These are phyloP conservation scores for Penicillium sp. DNA, from an alignment of 2,329 filamentous ascomycete genomes.

Conservation along the genomic window DNA sequence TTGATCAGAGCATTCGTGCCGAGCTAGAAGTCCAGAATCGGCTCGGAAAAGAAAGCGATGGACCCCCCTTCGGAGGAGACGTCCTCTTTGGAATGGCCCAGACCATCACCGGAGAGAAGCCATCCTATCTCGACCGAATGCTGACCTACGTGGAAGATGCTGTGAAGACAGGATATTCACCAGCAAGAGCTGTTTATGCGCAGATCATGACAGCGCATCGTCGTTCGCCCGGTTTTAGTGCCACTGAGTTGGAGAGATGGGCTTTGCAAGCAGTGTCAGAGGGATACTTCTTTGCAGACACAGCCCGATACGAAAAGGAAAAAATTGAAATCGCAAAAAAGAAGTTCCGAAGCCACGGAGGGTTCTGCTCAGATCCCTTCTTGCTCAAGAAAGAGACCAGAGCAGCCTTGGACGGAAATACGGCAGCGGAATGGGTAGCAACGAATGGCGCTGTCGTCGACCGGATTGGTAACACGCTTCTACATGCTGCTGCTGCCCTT, in stretches of 20 bases:
- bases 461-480: constrained; percentile 20
- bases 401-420: constrained; percentile 4
- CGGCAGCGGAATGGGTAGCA: constrained; percentile 7
- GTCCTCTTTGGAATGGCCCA: constrained; percentile 24
- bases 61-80: constrained; percentile 15
- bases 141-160: constrained; percentile 19
- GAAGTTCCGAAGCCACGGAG: constrained; percentile 18
- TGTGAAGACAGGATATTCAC: constrained; percentile 17
- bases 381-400: constrained; percentile 15
- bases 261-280: constrained; percentile 20
- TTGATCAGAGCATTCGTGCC: constrained; percentile 17
- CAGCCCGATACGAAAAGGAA: constrained; percentile 1
- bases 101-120: constrained; percentile 20
- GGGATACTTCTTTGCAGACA: constrained; percentile 18
- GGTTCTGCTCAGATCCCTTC: constrained; percentile 22
- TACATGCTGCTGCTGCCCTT: constrained; percentile 22
- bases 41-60: constrained; percentile 9
- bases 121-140: constrained; percentile 19
- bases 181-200: constrained; percentile 22
- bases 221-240: constrained; percentile 11
- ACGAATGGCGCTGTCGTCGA: constrained; percentile 15
- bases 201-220: constrained; percentile 23
- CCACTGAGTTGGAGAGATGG: constrained; percentile 17
- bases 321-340: constrained; percentile 13
- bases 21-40: constrained; percentile 23